Conservation (phyloP, 176 grass and related monocot genomes). For the Zoysia japonica region DNA sequence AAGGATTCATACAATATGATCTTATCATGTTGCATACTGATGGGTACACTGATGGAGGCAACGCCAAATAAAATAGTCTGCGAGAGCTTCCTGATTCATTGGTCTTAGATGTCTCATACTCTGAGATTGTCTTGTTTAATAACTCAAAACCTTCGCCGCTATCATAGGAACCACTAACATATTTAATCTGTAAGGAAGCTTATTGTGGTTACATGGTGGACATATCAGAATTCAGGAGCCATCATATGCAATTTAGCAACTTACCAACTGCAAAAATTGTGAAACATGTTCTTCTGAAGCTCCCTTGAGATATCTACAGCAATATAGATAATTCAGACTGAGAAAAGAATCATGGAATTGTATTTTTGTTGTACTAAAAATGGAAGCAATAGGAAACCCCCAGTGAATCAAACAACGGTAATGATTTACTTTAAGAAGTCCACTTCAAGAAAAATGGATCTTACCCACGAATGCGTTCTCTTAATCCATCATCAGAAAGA, state of each 20-base stretch:
- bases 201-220: conserved; percentile 24
- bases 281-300: conserved; percentile 70
- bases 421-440: background rate
- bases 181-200: conserved; percentile 76
- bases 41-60: conserved; percentile 96
- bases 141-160: conserved; percentile 69
- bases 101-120: conserved; percentile 64
- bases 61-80: conserved; percentile 93
- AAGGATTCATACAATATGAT: conserved; percentile 82
- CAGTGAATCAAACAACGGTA: background rate
- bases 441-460: conserved; percentile 17
- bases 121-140: conserved; percentile 75
- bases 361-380: background rate
- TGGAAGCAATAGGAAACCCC: background rate
- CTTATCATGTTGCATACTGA: conserved; percentile 97
- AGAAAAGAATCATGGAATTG: background rate
- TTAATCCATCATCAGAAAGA: conserved; percentile 86
- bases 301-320: conserved; percentile 75
- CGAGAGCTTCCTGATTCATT: conserved; percentile 58
- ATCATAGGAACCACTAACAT: conserved; percentile 93
- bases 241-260: conserved; percentile 20
- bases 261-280: conserved; percentile 78
- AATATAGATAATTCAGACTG: background rate
- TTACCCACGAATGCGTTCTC: conserved; percentile 77
- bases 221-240: background rate